Conservation (phyloP, 2,329 filamentous ascomycete genomes). For the Fusarium dlaminii region DNA sequence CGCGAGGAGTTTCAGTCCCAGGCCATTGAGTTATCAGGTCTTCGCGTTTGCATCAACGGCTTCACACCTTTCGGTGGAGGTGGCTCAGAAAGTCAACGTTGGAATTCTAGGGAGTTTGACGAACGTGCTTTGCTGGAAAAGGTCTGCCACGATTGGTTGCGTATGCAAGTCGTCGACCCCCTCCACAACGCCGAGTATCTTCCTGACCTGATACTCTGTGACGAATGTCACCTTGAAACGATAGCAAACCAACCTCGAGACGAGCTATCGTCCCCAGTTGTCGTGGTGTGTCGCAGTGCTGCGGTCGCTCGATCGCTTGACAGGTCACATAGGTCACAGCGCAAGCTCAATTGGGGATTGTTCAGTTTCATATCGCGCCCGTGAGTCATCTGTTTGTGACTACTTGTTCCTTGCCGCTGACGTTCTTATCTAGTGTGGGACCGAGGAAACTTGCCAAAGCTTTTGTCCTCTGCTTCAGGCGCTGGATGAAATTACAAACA, state of each 20-base stretch:
- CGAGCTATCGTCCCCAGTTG: conserved; percentile 32
- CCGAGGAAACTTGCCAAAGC: conserved; percentile 52
- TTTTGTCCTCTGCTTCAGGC: conserved; percentile 41
- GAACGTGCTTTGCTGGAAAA: conserved; percentile 7
- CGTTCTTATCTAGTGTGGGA: conserved; percentile 43
- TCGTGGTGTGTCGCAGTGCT: conserved; percentile 48
- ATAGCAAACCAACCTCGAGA: not conserved
- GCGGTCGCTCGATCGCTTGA: conserved; percentile 41
- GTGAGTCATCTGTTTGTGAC: conserved; percentile 31
- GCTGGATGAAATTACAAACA: conserved; percentile 39
- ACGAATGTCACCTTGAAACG: conserved; percentile 1
- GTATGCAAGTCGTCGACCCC: conserved; percentile 21
- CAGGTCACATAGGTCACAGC: conserved; percentile 29
- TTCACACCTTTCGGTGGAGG: not conserved
- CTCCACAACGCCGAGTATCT: not conserved
- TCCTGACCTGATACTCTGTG: conserved; percentile 44
- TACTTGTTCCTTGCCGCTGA: not conserved
- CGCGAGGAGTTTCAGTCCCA: conserved; percentile 43
- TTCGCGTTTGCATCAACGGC: conserved; percentile 39
- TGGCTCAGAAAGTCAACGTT: not conserved
- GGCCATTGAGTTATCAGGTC: conserved; percentile 41
- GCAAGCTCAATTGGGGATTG: conserved; percentile 28
- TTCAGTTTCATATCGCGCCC: conserved; percentile 52
- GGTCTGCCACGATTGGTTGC: conserved; percentile 18
- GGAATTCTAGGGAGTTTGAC: conserved; percentile 3